A percentile compares a stretch with the other conserved stretches of the same genome.
phyloP scores from a whole-genome alignment of 129 eudicot genomes.

The Flaveria trinervia region DNA sequence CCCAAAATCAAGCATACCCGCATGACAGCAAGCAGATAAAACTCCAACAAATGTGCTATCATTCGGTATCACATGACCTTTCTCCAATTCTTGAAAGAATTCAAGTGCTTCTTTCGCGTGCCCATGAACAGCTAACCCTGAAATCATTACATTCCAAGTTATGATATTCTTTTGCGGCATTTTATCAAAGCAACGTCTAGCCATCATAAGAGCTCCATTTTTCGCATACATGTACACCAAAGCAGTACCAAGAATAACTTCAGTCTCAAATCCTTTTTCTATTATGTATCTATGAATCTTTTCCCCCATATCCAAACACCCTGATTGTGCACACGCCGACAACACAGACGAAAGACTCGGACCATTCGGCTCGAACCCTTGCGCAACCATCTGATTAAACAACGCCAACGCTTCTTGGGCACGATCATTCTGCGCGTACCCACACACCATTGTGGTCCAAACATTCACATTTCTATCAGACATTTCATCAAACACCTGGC shows the following conservation, averaged over 20 bases:
- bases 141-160: constrained; percentile 85
- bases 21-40: constrained; percentile 83
- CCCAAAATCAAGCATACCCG: constrained; percentile 67
- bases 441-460: constrained; percentile 88
- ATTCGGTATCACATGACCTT: constrained; percentile 42
- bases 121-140: constrained; percentile 77
- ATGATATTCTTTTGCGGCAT: constrained; percentile 56
- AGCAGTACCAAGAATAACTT: constrained; percentile 79
- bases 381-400: constrained; percentile 52
- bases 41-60: constrained; percentile 70
- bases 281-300: constrained; percentile 56
- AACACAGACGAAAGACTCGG: constrained; percentile 68
- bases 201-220: constrained; percentile 60
- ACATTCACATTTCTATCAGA: constrained; percentile 51
- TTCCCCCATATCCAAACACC: constrained; percentile 67
- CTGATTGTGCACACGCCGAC: constrained; percentile 82
- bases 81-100: constrained; percentile 43
- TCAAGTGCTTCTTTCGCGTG: constrained; percentile 65
- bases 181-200: constrained; percentile 48
- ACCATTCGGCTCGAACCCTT: constrained; percentile 61
- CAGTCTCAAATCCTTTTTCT: constrained; percentile 47
- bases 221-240: constrained; percentile 87
- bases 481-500: constrained; percentile 65
- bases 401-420: constrained; percentile 50
- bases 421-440: constrained; percentile 61